These are phyloP conservation scores for Artemisia argyi DNA, from an alignment of 129 eudicot genomes.

Conservation along the genomic window DNA sequence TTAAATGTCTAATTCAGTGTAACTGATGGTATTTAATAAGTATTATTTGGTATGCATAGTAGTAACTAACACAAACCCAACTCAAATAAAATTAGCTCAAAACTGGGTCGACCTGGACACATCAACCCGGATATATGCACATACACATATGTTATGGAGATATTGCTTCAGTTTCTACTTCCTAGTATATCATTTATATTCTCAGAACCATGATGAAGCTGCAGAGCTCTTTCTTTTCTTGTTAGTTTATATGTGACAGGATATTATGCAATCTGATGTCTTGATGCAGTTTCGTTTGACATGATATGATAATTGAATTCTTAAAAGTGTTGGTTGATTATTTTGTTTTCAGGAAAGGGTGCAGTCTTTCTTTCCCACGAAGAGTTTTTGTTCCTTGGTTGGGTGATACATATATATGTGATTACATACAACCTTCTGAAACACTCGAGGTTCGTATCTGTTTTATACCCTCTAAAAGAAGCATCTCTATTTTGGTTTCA, in stretches of 20 bases:
- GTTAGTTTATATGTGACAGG: background rate
- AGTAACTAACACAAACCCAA: too few species aligned
- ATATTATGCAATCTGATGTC: background rate
- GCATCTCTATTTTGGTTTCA: slow-evolving; percentile 14
- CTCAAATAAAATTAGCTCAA: too few species aligned
- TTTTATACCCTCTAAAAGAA: background rate
- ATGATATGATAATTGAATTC: slow-evolving; percentile 4
- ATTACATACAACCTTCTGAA: slow-evolving; percentile 84
- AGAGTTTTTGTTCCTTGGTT: slow-evolving; percentile 96
- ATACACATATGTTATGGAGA: background rate
- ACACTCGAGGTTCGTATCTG: slow-evolving; percentile 72
- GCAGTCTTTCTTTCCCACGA: slow-evolving; percentile 74
- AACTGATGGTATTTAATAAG: background rate
- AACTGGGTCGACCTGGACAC: background rate
- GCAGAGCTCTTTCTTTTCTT: background rate
- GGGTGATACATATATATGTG: slow-evolving; percentile 74
- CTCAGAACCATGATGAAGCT: background rate
- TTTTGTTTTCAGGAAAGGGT: slow-evolving; percentile 49
- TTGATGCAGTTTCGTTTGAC: background rate
- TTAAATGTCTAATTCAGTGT: background rate
- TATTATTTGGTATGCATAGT: background rate
- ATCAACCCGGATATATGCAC: background rate
- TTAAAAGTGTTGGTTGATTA: slow-evolving; percentile 9
- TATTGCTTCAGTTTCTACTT: background rate
- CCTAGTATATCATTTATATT: background rate